Evolutionary conservation across 2,329 filamentous ascomycete species (phyloP).

Genomic region (Proliferodiscus dingleyae): DNA sequence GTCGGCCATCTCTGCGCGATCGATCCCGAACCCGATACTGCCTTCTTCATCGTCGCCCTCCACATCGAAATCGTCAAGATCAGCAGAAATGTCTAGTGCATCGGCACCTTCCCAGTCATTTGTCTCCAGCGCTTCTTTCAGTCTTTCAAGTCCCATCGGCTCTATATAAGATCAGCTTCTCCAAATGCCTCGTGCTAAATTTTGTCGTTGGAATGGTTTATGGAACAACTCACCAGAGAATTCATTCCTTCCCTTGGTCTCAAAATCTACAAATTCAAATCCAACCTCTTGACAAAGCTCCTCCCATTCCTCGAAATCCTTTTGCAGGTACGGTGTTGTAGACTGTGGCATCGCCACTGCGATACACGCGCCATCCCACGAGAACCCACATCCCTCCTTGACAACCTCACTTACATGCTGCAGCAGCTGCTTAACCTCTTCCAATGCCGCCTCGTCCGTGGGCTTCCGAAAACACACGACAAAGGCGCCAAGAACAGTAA

Average conservation of each 20-base stretch:
- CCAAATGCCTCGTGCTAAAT: too few relatives aligned
- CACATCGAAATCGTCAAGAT: constrained; percentile 34
- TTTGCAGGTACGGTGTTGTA: constrained; percentile 31
- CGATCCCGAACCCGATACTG: constrained; percentile 27
- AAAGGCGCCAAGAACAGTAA: constrained; percentile 56
- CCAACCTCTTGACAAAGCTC: constrained; percentile 52
- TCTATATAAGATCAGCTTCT: constrained; percentile 37
- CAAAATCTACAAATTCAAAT: constrained; percentile 58
- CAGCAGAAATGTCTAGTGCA: constrained; percentile 32
- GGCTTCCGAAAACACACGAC: constrained; percentile 49
- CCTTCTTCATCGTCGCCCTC: constrained; percentile 25
- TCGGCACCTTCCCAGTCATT: constrained; percentile 56
- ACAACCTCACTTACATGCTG: constrained; percentile 50
- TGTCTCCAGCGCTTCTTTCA: constrained; percentile 57
- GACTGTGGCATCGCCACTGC: constrained; percentile 47
- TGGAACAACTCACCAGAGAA: constrained; percentile 47
- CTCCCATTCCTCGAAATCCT: constrained; percentile 52
- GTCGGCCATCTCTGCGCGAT: constrained; percentile 33
- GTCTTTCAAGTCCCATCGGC: constrained; percentile 52
- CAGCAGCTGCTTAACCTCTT: constrained; percentile 39
- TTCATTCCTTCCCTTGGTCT: constrained; percentile 46
- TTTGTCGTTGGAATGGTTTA: neutral
- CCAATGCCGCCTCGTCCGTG: constrained; percentile 18
- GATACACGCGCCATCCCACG: constrained; percentile 60
- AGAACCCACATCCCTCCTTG: constrained; percentile 51